Percentiles rank a stretch among this genome's conserved stretches.
phyloP scores from a whole-genome alignment of 2,329 filamentous ascomycete genomes.

The Pestalotiopsis sp. region DNA sequence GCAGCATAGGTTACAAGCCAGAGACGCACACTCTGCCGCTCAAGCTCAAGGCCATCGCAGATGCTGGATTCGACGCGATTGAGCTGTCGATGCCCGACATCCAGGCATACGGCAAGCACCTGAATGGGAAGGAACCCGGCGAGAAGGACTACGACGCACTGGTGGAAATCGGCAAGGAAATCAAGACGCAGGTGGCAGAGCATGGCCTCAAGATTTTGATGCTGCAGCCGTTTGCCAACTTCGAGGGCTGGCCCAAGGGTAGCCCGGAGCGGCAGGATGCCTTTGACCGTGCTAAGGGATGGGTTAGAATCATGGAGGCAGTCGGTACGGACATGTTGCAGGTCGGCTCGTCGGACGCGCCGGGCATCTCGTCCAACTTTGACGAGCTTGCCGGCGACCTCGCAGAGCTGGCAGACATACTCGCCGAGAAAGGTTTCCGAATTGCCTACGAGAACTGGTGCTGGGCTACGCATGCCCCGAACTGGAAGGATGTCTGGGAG shows the following conservation, averaged over 20 bases:
- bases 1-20: slow-evolving; percentile 29
- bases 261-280: slow-evolving; percentile 60
- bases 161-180: slow-evolving; percentile 50
- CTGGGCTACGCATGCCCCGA: slow-evolving; percentile 70
- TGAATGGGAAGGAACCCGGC: slow-evolving; percentile 49
- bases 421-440: slow-evolving; percentile 55
- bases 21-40: slow-evolving; percentile 52
- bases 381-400: slow-evolving; percentile 61
- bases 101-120: slow-evolving; percentile 55
- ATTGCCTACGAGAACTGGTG: slow-evolving; percentile 83
- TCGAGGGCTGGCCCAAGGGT: slow-evolving; percentile 69
- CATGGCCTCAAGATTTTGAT: slow-evolving; percentile 64
- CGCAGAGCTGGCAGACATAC: slow-evolving; percentile 61
- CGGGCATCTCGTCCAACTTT: slow-evolving; percentile 51
- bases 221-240: slow-evolving; percentile 75
- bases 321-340: slow-evolving; percentile 71
- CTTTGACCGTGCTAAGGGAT: slow-evolving; percentile 62
- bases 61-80: slow-evolving; percentile 66
- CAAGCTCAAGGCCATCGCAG: slow-evolving; percentile 63
- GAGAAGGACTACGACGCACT: slow-evolving; percentile 62
- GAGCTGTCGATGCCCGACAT: slow-evolving; percentile 78
- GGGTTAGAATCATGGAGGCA: slow-evolving; percentile 71
- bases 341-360: slow-evolving; percentile 64
- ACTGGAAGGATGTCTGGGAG: slow-evolving; percentile 69
- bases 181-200: slow-evolving; percentile 54